These are phyloP conservation scores for Potentilla sterilis DNA, from an alignment of 306 rosid species.

Conservation along the genomic window DNA sequence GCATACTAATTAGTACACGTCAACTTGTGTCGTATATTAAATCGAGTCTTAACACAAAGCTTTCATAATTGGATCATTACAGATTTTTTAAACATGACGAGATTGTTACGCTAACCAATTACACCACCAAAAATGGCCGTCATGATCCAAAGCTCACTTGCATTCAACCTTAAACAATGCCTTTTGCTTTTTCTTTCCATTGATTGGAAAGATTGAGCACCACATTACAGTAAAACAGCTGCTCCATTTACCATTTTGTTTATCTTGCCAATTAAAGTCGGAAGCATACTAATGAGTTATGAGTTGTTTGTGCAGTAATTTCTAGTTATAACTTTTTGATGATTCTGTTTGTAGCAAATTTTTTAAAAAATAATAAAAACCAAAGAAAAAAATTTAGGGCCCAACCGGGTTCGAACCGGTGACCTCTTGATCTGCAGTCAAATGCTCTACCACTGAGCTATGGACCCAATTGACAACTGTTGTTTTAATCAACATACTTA, in stretches of 20 bases:
- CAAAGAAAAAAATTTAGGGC: not conserved
- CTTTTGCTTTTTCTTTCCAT: not conserved
- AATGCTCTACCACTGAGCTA: constrained; percentile 3
- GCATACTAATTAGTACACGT: too few species aligned
- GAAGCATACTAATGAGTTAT: constrained; percentile 19
- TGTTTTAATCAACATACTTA: too few species aligned
- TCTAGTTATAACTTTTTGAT: not conserved
- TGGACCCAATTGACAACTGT: not conserved
- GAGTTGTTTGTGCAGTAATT: not conserved
- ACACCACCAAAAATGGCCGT: not conserved
- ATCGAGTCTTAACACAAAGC: too few species aligned
- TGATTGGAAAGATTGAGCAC: not conserved
- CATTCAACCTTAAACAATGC: not conserved
- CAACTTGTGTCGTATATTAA: too few species aligned
- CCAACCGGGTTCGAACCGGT: constrained; percentile 7
- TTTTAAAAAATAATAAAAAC: not conserved
- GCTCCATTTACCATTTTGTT: constrained; percentile 12
- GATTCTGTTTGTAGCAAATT: not conserved
- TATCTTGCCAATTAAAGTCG: constrained; percentile 4
- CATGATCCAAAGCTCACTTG: not conserved
- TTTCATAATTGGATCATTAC: too few species aligned
- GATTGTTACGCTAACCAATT: too few species aligned
- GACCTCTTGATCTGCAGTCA: constrained; percentile 8
- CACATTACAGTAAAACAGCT: too few species aligned
- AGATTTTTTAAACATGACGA: too few species aligned